phyloP scores from a whole-genome alignment of 805 yeast genomes.

The Saturnispora saitoi region DNA sequence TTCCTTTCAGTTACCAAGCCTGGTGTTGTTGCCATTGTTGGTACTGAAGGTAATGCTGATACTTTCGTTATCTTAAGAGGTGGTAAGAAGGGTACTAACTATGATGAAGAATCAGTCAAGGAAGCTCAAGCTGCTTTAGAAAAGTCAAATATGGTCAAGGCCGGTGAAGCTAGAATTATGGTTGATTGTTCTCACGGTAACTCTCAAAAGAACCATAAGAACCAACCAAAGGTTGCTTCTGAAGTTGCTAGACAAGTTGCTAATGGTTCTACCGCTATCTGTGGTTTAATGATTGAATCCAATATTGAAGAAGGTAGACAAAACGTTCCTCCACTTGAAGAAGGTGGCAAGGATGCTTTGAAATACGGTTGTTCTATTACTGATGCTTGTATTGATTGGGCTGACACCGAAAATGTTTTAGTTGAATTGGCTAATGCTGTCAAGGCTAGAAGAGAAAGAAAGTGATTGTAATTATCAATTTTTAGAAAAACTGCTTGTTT shows the following conservation, averaged over 20 bases:
- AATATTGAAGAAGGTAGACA: conserved; percentile 90
- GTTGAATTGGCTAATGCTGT: conserved; percentile 71
- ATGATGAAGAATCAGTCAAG: conserved; percentile 63
- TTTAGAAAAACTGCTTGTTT: background rate
- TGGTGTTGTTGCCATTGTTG: conserved; percentile 92
- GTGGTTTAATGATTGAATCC: conserved; percentile 96
- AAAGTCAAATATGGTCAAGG: conserved; percentile 31
- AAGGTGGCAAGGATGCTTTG: conserved; percentile 65
- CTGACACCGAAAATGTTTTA: conserved; percentile 66
- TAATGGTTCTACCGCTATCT: conserved; percentile 63
- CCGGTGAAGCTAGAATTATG: conserved; percentile 66
- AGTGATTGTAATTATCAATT: background rate
- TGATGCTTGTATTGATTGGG: conserved; percentile 96
- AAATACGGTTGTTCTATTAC: conserved; percentile 93
- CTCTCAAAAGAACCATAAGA: conserved; percentile 80
- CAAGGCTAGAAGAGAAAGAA: conserved; percentile 52
- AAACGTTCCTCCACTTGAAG: conserved; percentile 56
- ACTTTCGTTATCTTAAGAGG: conserved; percentile 92
- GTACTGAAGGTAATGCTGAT: conserved; percentile 88
- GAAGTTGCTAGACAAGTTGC: conserved; percentile 70
- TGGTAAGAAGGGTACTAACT: conserved; percentile 90
- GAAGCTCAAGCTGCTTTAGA: conserved; percentile 54
- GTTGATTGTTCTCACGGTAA: conserved; percentile 97
- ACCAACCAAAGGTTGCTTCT: conserved; percentile 85
- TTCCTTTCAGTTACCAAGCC: conserved; percentile 93